Percentiles rank a stretch among this genome's conserved stretches.
These are phyloP conservation scores for Phytopythium mirpurense DNA, from an alignment of 352 stramenopile genomes.

Conservation along the genomic window DNA sequence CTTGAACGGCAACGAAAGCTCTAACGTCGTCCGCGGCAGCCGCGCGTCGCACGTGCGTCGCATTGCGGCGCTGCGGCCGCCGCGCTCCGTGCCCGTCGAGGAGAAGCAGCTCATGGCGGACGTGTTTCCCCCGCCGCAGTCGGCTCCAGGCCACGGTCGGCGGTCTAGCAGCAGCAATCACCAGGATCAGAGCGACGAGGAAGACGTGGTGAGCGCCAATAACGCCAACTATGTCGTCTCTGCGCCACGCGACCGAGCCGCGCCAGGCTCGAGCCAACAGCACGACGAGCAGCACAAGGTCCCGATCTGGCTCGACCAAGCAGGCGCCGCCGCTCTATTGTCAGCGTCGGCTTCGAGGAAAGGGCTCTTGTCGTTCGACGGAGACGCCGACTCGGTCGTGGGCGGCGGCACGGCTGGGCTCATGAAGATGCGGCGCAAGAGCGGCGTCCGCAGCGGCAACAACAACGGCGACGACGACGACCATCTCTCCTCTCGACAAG, in stretches of 20 bases:
- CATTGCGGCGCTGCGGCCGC: slow-evolving; percentile 58
- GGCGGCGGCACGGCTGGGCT: slow-evolving; percentile 54
- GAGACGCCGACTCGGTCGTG: slow-evolving; percentile 29
- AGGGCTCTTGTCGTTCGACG: slow-evolving; percentile 16
- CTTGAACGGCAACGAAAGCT: slow-evolving; percentile 36
- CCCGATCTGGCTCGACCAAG: slow-evolving; percentile 57
- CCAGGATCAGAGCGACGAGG: slow-evolving; percentile 7
- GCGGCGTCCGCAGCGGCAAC: slow-evolving; percentile 29
- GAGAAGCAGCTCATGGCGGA: slow-evolving; percentile 55
- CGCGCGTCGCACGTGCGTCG: slow-evolving; percentile 67
- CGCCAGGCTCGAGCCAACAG: slow-evolving; percentile 4
- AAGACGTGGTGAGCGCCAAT: slow-evolving; percentile 30
- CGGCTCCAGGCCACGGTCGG: slow-evolving; percentile 51
- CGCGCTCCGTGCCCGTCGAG: slow-evolving; percentile 59
- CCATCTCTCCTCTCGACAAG: slow-evolving; percentile 8
- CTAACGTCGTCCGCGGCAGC: slow-evolving; percentile 61
- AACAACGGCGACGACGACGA: slow-evolving; percentile 27
- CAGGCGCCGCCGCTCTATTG: neutral
- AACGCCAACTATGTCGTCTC: slow-evolving; percentile 25
- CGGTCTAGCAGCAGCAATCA: slow-evolving; percentile 18
- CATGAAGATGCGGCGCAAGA: slow-evolving; percentile 68
- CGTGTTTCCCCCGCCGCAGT: slow-evolving; percentile 65
- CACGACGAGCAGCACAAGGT: slow-evolving; percentile 26
- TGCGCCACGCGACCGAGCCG: slow-evolving; percentile 7
- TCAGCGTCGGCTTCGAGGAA: slow-evolving; percentile 15